A percentile compares a stretch with the other conserved stretches of the same genome.
Evolutionary conservation across 345 rosid genomes (phyloP).

Genomic region (Limnanthes douglasii): DNA sequence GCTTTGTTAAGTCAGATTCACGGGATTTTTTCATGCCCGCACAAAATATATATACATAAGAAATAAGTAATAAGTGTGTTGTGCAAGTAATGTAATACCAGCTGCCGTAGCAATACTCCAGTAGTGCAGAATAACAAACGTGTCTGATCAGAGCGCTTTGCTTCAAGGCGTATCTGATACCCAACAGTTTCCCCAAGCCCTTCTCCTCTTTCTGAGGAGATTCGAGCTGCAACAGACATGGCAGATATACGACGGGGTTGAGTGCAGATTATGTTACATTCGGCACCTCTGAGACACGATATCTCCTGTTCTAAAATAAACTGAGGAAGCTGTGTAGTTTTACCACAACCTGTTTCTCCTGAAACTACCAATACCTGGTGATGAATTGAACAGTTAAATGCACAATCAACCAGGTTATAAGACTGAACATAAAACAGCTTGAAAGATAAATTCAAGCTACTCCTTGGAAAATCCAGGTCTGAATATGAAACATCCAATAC

Average conservation of each 20-base stretch:
- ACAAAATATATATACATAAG: too few species aligned
- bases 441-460: slow-evolving; percentile 3
- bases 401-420: too few species aligned
- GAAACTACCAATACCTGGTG: slow-evolving; percentile 92
- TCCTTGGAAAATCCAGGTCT: too few species aligned
- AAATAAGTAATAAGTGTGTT: slow-evolving; percentile 1
- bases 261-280: slow-evolving; percentile 84
- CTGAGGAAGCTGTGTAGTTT: slow-evolving; percentile 95
- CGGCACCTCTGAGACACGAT: slow-evolving; percentile 56
- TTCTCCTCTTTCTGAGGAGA: slow-evolving; percentile 93
- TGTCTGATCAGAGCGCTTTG: slow-evolving; percentile 65
- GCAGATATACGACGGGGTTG: slow-evolving; percentile 97
- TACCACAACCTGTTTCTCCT: slow-evolving; percentile 98
- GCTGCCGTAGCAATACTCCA: slow-evolving; percentile 73
- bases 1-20: background rate
- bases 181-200: slow-evolving; percentile 80
- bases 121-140: slow-evolving; percentile 89
- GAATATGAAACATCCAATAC: too few species aligned
- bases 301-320: slow-evolving; percentile 87
- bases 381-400: too few species aligned
- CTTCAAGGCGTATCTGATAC: slow-evolving; percentile 88
- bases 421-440: too few species aligned
- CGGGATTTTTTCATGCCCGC: too few species aligned
- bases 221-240: slow-evolving; percentile 87
- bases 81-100: slow-evolving; percentile 28